These are phyloP conservation scores for Dianthus caryophyllus DNA, from an alignment of 148 eudicot species.

Conservation along the genomic window DNA sequence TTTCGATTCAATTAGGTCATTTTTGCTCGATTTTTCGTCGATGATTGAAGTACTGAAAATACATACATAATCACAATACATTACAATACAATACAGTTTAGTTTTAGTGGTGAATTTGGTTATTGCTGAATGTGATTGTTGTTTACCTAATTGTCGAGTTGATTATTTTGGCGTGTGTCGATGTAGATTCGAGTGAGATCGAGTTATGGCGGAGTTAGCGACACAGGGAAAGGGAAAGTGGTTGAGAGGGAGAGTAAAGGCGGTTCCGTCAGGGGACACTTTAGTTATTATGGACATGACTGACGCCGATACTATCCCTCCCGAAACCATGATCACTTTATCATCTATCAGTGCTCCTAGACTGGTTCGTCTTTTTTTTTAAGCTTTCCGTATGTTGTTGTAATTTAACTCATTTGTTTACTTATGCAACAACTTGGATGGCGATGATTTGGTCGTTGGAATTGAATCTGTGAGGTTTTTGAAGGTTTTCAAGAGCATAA, in stretches of 20 bases:
- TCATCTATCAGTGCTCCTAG: constrained; percentile 76
- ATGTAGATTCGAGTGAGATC: constrained; percentile 25
- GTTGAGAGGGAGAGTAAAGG: constrained; percentile 88
- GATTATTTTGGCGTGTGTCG: background rate
- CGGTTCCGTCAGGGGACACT: constrained; percentile 89
- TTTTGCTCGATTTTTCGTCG: no score
- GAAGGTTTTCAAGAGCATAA: background rate
- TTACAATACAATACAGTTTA: no score
- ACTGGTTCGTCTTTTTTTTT: constrained; percentile 52
- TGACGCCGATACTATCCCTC: constrained; percentile 60
- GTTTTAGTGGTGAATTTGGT: no score
- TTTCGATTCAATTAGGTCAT: no score
- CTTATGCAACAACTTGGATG: background rate
- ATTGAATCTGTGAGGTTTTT: background rate
- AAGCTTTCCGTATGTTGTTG: background rate
- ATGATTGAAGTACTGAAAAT: no score
- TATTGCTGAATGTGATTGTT: no score
- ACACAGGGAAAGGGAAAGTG: constrained; percentile 56
- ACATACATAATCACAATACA: no score
- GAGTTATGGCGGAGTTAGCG: constrained; percentile 54
- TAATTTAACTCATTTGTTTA: constrained; percentile 3
- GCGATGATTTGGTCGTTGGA: background rate
- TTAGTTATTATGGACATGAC: constrained; percentile 72
- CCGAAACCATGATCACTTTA: constrained; percentile 80
- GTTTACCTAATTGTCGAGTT: background rate